Conservation (phyloP, 441 rosid species). For the Arabidopsis lyrata region DNA sequence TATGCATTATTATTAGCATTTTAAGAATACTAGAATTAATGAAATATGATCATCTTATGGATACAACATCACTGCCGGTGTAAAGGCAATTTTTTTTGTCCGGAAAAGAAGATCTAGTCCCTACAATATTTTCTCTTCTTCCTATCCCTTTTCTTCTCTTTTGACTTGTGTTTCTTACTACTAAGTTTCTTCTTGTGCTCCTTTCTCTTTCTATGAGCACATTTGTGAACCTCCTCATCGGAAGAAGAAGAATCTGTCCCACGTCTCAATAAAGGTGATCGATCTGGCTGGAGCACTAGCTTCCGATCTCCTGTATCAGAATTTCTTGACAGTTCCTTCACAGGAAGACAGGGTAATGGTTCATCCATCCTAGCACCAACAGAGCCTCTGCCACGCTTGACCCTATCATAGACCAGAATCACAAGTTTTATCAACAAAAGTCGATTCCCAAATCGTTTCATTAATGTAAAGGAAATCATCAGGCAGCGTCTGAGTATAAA, state of each 20-base stretch:
- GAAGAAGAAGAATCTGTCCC: constrained; percentile 44
- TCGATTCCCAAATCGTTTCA: not conserved
- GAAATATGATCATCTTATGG: constrained; percentile 9
- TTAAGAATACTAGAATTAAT: not conserved
- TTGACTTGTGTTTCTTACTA: constrained; percentile 56
- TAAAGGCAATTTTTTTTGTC: not conserved
- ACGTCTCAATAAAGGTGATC: constrained; percentile 43
- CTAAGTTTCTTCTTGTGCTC: constrained; percentile 51
- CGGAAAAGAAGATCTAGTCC: constrained; percentile 21
- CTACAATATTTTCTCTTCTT: constrained; percentile 39
- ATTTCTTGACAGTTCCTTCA: constrained; percentile 37
- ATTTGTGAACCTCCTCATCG: constrained; percentile 46
- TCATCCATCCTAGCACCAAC: constrained; percentile 96
- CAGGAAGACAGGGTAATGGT: constrained; percentile 64
- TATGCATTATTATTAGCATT: not conserved
- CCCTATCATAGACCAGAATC: constrained; percentile 53
- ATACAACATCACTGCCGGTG: not conserved
- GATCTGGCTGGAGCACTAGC: constrained; percentile 57
- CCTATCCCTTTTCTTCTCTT: constrained; percentile 59
- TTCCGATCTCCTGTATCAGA: constrained; percentile 44
- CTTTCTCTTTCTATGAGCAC: constrained; percentile 31
- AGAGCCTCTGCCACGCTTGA: constrained; percentile 92
- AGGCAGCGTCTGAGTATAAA: constrained; percentile 18
- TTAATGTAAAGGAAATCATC: constrained; percentile 13
- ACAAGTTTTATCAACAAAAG: constrained; percentile 14